Evolutionary conservation across 192 early-diverging fungal species (phyloP), one percentile per base, ranked within the genome.

Genomic region (Cladochytrium replicatum): DNA sequence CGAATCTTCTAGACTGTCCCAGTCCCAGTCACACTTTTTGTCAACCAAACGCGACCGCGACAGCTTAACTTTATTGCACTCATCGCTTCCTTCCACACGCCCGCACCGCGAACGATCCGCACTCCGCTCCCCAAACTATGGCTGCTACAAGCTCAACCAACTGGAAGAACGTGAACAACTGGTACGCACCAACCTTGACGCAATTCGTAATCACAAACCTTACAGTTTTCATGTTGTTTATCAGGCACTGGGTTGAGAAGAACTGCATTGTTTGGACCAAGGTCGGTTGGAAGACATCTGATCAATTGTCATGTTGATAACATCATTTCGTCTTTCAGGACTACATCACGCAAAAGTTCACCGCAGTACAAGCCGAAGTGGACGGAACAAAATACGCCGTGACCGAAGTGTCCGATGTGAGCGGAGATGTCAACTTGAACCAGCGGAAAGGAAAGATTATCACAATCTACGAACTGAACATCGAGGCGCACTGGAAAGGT

Each of bases 401-500:
- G 9, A 66, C 68, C 26, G 69, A 78, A 19, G 68, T 95, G 15
- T 57, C 66, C 44, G 69, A 74, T 1, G 76, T 91, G 22, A 72
- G 57, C 3, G 94, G 94, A 27, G 94, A 98, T 65, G 86, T 80
- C 6, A 88, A 95, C 39, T 68, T 98, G 53, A 94, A 91, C 69
- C 87, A 92, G 68, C 80, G 94, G 54, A 98, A 98, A 64, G 91
- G 92, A 27, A 88, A 89, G 61, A 69, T 98, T 30, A 90, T 98
- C 40, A 86, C 90, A 37, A 90, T 98, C 56, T 94, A 77, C 67
- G 94, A 95, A 52, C 68, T 98, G 7, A 71, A 68, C 21, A 61
- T 98, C 58, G 85, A 78, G 28, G 46, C 88, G 17, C 61, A 69
- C 19, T 98, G 91, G 86, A 71, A 60, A 44, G 77, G 66, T 60